Conservation (phyloP, 2,329 filamentous ascomycete genomes). For the Aspergillus phoenicis region DNA sequence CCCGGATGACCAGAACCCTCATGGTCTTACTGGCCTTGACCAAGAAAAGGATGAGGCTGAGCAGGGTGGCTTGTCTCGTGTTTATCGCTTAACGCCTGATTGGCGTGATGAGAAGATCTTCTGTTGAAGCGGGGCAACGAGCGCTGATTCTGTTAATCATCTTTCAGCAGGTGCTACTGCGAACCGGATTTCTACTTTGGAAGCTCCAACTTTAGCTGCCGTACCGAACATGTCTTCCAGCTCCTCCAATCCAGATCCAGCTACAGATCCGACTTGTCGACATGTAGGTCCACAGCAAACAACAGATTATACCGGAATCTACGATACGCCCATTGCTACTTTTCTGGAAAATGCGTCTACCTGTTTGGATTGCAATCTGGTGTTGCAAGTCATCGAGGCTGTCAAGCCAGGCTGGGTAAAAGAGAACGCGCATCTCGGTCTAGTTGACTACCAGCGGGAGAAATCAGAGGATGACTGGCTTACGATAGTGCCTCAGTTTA, state of each 20-base stretch:
- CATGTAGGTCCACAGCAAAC: background rate
- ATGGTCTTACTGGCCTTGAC: too few relatives aligned
- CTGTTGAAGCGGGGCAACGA: too few relatives aligned
- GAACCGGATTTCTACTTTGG: too few relatives aligned
- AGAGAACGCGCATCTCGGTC: background rate
- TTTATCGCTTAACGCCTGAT: too few relatives aligned
- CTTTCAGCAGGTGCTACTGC: too few relatives aligned
- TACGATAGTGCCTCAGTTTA: background rate
- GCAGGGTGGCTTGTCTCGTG: too few relatives aligned
- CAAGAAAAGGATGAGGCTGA: too few relatives aligned
- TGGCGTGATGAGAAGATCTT: too few relatives aligned
- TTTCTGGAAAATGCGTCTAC: background rate
- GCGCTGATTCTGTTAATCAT: too few relatives aligned
- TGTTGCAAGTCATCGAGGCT: background rate
- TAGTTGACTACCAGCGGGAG: background rate
- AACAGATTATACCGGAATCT: background rate
- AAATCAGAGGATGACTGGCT: background rate
- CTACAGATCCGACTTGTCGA: background rate
- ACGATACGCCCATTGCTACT: background rate
- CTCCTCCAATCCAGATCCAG: background rate
- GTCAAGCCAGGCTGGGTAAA: background rate
- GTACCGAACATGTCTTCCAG: too few relatives aligned
- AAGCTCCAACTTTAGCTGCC: too few relatives aligned
- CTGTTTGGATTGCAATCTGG: background rate
- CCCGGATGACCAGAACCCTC: too few relatives aligned